A percentile compares a stretch with the other conserved stretches of the same genome.
These are phyloP conservation scores for Rhodomyrtus tomentosa DNA, from an alignment of 345 rosid species.

Conservation along the genomic window DNA sequence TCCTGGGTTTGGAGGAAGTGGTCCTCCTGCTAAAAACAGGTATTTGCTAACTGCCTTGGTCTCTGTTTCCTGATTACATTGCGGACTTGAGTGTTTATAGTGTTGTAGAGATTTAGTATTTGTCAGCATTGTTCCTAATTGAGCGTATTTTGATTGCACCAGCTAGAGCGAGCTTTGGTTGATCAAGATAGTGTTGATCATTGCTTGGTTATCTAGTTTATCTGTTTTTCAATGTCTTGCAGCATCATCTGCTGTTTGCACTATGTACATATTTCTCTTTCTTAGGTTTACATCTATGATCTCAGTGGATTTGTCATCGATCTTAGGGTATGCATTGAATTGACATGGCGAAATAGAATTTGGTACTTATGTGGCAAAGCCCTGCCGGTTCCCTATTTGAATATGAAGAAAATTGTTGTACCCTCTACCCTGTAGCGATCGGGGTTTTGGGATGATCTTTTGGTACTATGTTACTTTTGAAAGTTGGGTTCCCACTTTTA, in stretches of 20 bases:
- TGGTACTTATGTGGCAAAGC: neutral
- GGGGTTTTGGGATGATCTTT: neutral
- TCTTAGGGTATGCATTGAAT: neutral
- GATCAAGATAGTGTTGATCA: neutral
- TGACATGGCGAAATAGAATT: neutral
- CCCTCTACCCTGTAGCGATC: neutral
- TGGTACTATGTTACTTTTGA: neutral
- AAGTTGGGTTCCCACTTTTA: neutral
- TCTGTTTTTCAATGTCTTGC: neutral
- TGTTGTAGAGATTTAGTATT: neutral
- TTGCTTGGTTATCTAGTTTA: neutral
- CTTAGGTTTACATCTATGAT: neutral
- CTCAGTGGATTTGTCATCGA: neutral
- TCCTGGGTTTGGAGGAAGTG: conserved; percentile 33
- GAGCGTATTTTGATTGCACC: neutral
- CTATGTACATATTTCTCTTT: neutral
- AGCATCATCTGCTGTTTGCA: neutral
- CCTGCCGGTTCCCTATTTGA: neutral
- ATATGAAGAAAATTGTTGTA: neutral
- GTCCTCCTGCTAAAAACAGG: conserved; percentile 9
- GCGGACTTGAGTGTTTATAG: neutral
- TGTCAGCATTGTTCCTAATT: neutral
- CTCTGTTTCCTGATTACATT: neutral
- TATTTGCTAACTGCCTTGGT: neutral
- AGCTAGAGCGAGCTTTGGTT: neutral